phyloP scores from a whole-genome alignment of 257 asterid genomes.

The Ligustrum vulgare region DNA sequence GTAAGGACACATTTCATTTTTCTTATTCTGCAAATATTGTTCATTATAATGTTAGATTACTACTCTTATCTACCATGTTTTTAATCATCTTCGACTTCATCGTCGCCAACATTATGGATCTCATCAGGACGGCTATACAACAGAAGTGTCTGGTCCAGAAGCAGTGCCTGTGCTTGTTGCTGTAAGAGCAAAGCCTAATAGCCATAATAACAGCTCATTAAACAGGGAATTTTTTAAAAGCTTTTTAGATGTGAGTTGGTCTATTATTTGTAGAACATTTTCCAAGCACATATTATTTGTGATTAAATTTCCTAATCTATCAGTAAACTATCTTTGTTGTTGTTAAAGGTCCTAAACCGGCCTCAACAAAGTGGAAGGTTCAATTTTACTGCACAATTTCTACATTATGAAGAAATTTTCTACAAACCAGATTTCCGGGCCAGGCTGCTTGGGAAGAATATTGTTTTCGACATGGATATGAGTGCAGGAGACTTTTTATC shows the following conservation, averaged over 20 bases:
- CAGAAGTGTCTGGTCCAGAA: constrained; percentile 44
- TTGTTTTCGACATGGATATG: constrained; percentile 93
- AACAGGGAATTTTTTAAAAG: constrained; percentile 55
- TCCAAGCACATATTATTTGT: background rate
- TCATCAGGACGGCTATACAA: constrained; percentile 75
- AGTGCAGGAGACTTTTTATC: constrained; percentile 91
- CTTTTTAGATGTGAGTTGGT: constrained; percentile 66
- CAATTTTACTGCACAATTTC: constrained; percentile 63
- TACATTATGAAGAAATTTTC: constrained; percentile 46
- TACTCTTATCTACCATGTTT: background rate
- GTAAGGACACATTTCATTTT: background rate
- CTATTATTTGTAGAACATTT: background rate
- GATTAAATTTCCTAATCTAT: background rate
- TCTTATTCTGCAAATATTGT: background rate
- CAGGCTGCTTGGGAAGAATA: constrained; percentile 52
- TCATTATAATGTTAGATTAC: background rate
- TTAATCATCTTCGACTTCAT: background rate
- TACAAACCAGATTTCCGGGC: constrained; percentile 55
- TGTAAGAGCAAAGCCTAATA: constrained; percentile 69
- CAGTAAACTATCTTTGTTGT: background rate
- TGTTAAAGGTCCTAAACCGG: constrained; percentile 62
- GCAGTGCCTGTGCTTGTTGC: constrained; percentile 78
- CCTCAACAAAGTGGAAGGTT: constrained; percentile 57
- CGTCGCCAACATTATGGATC: background rate
- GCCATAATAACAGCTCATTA: constrained; percentile 36